These are phyloP conservation scores for Begonia loranthoides DNA, from an alignment of 306 rosid species.

Conservation along the genomic window DNA sequence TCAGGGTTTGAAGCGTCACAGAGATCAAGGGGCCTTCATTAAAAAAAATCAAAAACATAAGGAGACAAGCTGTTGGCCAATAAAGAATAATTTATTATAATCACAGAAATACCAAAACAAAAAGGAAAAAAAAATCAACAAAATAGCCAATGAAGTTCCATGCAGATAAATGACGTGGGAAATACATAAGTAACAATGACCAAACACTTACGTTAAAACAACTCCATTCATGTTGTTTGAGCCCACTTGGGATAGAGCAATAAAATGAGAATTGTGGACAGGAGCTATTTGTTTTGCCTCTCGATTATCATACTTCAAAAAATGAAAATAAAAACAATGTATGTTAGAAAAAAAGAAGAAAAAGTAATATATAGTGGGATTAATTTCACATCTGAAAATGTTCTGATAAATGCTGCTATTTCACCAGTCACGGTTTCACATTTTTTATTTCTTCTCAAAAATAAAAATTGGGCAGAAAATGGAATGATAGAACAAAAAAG, in stretches of 20 bases:
- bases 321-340: conserved; percentile 14
- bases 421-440: too few relatives aligned
- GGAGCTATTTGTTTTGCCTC: conserved; percentile 50
- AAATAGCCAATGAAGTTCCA: background rate
- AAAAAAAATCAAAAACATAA: conserved; percentile 21
- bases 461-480: too few relatives aligned
- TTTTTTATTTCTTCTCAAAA: too few relatives aligned
- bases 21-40: conserved; percentile 90
- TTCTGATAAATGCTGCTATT: too few relatives aligned
- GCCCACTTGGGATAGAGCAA: conserved; percentile 52
- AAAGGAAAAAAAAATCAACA: conserved; percentile 4
- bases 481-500: too few relatives aligned
- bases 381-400: background rate
- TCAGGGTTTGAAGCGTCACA: conserved; percentile 71
- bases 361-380: background rate
- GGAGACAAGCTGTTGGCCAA: background rate
- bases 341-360: conserved; percentile 3
- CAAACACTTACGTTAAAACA: conserved; percentile 63
- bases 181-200: background rate
- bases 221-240: conserved; percentile 67
- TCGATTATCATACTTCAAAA: conserved; percentile 55
- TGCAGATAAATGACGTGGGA: background rate
- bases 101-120: conserved; percentile 1
- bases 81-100: background rate
- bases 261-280: conserved; percentile 61